Conservation (phyloP, 2,329 filamentous ascomycete species). For the Ceratocystis destructans region DNA sequence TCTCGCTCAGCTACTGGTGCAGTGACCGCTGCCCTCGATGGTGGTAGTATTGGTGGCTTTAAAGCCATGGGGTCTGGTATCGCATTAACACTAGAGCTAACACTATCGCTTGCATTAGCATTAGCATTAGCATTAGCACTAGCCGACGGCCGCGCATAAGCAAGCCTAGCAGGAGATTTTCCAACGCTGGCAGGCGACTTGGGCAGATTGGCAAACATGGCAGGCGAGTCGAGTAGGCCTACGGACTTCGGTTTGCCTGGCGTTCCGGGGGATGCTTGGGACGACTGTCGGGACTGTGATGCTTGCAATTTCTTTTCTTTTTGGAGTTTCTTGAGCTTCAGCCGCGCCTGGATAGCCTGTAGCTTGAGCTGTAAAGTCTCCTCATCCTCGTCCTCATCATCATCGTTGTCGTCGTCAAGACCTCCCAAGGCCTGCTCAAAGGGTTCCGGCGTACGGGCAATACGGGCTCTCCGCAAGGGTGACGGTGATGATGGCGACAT, state of each 20-base stretch:
- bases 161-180: constrained; percentile 16
- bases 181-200: constrained; percentile 17
- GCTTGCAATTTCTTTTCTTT: constrained; percentile 30
- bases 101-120: too few species aligned
- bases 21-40: background rate
- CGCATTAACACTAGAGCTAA: background rate
- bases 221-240: constrained; percentile 4
- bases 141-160: constrained; percentile 15
- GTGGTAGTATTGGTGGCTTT: constrained; percentile 16
- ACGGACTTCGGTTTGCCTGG: background rate
- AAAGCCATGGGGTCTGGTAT: constrained; percentile 11
- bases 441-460: constrained; percentile 14
- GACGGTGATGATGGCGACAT: constrained; percentile 56
- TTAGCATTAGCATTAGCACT: background rate
- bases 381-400: constrained; percentile 54
- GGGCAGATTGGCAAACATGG: constrained; percentile 17
- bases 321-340: constrained; percentile 79
- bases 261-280: background rate
- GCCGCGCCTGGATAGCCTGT: constrained; percentile 72
- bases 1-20: constrained; percentile 4
- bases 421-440: constrained; percentile 22
- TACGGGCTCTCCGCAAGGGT: constrained; percentile 30
- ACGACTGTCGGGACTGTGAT: background rate
- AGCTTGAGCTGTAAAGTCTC: constrained; percentile 78
- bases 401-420: constrained; percentile 27